A percentile compares a stretch with the other conserved stretches of the same genome.
Evolutionary conservation across 2,329 filamentous ascomycete genomes (phyloP).

Genomic region (Xylariaceae sp.): DNA sequence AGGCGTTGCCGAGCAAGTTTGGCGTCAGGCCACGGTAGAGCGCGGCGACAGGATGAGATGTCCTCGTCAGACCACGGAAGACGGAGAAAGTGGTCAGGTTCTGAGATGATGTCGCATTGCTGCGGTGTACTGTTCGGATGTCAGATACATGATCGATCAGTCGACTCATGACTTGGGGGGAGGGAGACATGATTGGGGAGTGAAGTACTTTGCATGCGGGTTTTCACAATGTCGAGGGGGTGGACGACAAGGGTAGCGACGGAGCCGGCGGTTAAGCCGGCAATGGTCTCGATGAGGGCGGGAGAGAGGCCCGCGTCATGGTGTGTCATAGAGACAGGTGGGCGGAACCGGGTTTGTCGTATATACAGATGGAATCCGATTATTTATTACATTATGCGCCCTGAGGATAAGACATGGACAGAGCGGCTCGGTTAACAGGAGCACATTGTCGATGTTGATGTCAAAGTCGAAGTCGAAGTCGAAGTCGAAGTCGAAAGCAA

Average conservation of each 20-base stretch:
- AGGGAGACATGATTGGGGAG: background rate
- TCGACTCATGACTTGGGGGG: background rate
- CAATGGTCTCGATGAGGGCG: slow-evolving; percentile 78
- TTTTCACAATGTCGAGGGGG: slow-evolving; percentile 94
- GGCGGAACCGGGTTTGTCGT: background rate
- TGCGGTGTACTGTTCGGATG: slow-evolving; percentile 42
- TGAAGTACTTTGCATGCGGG: slow-evolving; percentile 74
- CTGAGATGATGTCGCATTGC: slow-evolving; percentile 34
- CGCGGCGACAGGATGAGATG: slow-evolving; percentile 56
- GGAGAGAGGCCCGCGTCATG: slow-evolving; percentile 60
- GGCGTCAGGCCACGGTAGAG: slow-evolving; percentile 87
- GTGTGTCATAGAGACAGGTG: slow-evolving; percentile 40
- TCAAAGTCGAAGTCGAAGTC: too few species aligned
- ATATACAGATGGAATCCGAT: background rate
- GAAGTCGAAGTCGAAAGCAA: too few species aligned
- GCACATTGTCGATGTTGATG: background rate
- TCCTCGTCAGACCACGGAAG: slow-evolving; percentile 43
- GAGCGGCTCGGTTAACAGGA: background rate
- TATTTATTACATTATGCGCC: slow-evolving; percentile 11
- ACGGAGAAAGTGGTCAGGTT: slow-evolving; percentile 47
- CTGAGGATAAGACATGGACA: background rate
- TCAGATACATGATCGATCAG: slow-evolving; percentile 11
- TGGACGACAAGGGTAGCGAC: slow-evolving; percentile 83
- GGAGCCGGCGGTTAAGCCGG: slow-evolving; percentile 83
- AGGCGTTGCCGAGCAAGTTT: slow-evolving; percentile 84